Conservation (phyloP, 2,329 filamentous ascomycete species). For the Myriosclerotinia scirpicola region DNA sequence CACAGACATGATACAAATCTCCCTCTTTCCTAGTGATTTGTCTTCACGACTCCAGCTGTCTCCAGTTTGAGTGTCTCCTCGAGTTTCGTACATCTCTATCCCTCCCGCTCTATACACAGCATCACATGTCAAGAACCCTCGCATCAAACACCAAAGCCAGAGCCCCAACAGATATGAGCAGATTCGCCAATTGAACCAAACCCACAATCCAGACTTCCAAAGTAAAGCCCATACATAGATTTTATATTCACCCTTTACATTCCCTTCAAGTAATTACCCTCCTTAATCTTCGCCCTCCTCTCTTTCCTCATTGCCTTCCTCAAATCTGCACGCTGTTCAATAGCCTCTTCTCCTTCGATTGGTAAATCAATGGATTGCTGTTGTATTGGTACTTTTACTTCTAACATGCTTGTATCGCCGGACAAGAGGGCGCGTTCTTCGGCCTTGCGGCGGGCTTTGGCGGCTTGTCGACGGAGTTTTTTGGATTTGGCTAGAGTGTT, state of each 20-base stretch:
- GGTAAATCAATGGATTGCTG: slow-evolving; percentile 75
- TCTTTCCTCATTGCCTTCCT: slow-evolving; percentile 72
- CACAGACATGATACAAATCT: slow-evolving; percentile 7
- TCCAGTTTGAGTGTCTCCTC: background rate
- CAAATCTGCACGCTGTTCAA: slow-evolving; percentile 58
- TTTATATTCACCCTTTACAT: slow-evolving; percentile 48
- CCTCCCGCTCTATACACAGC: background rate
- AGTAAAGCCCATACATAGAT: background rate
- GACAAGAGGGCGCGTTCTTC: slow-evolving; percentile 62
- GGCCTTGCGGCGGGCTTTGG: slow-evolving; percentile 58
- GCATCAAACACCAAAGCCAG: background rate
- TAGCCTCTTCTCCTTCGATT: slow-evolving; percentile 48
- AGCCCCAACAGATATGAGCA: background rate
- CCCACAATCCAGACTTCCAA: background rate
- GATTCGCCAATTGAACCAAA: background rate
- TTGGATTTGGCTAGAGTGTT: slow-evolving; percentile 72
- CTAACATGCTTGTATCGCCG: slow-evolving; percentile 64
- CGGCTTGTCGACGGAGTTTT: slow-evolving; percentile 72
- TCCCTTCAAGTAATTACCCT: slow-evolving; percentile 79
- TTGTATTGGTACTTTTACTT: slow-evolving; percentile 70
- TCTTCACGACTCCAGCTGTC: background rate
- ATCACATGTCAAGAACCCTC: background rate
- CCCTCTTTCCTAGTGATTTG: background rate
- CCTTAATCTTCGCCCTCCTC: slow-evolving; percentile 76
- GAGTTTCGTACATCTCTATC: background rate